Evolutionary conservation across 805 yeast genomes (phyloP).

Genomic region (Teunomyces lycoperdinae): DNA sequence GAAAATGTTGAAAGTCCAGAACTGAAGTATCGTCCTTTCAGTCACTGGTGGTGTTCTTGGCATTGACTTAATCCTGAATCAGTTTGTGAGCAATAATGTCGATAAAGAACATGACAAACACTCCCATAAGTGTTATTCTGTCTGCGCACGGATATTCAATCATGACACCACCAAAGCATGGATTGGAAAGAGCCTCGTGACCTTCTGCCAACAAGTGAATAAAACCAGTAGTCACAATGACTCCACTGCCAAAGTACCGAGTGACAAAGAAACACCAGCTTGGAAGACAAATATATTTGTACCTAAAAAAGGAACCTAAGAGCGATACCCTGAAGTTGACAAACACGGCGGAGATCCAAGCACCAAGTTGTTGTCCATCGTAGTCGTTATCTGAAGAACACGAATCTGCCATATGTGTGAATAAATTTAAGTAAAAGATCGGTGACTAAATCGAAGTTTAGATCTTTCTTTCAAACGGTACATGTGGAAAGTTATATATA

Average conservation of each 20-base stretch:
- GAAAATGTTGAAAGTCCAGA: background rate
- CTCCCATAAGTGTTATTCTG: conserved; percentile 31
- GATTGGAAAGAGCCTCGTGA: conserved; percentile 18
- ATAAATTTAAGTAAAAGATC: conserved; percentile 5
- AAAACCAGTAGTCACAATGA: conserved; percentile 35
- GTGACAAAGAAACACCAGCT: conserved; percentile 24
- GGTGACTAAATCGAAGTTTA: too few relatives aligned
- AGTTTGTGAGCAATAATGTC: conserved; percentile 24
- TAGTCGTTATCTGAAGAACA: conserved; percentile 14
- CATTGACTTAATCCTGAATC: conserved; percentile 5
- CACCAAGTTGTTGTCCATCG: conserved; percentile 22
- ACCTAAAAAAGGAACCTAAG: conserved; percentile 26
- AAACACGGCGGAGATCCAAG: conserved; percentile 29
- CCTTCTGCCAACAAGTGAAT: conserved; percentile 35
- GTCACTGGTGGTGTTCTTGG: background rate
- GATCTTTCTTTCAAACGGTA: too few relatives aligned
- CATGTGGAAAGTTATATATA: too few relatives aligned
- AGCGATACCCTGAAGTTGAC: conserved; percentile 29
- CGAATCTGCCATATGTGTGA: conserved; percentile 2
- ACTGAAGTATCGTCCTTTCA: background rate
- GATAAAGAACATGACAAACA: conserved; percentile 27
- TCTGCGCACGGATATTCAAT: conserved; percentile 31
- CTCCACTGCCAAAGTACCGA: conserved; percentile 33
- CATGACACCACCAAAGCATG: conserved; percentile 27
- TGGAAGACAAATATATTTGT: conserved; percentile 22